phyloP scores from a whole-genome alignment of 2,329 filamentous ascomycete genomes.

The Aspergillus sp. region DNA sequence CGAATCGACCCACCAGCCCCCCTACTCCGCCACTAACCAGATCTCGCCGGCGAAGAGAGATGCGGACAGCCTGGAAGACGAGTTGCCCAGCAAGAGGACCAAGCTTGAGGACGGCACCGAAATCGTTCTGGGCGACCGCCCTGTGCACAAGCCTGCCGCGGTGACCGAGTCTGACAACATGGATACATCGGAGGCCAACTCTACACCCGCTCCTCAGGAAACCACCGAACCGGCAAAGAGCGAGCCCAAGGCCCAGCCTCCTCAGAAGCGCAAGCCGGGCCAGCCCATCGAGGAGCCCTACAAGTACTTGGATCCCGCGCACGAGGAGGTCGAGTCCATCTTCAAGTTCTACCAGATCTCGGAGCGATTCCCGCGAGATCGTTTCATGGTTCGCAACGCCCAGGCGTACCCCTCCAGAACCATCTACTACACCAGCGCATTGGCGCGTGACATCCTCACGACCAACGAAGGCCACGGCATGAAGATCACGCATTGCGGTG shows the following conservation, averaged over 20 bases:
- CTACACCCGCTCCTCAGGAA: constrained; percentile 16
- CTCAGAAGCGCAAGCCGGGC: constrained; percentile 39
- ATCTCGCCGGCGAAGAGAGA: constrained; percentile 32
- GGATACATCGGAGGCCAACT: constrained; percentile 24
- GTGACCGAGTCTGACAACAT: constrained; percentile 22
- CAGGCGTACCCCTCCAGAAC: constrained; percentile 85
- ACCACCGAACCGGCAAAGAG: constrained; percentile 13
- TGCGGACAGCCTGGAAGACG: constrained; percentile 35
- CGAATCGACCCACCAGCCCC: constrained; percentile 32
- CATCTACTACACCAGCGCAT: constrained; percentile 89
- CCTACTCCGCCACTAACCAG: constrained; percentile 31
- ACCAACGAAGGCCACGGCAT: constrained; percentile 88
- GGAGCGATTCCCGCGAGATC: constrained; percentile 78
- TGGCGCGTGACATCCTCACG: constrained; percentile 80
- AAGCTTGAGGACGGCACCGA: constrained; percentile 42
- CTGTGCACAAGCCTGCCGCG: constrained; percentile 32
- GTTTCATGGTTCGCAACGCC: constrained; percentile 95
- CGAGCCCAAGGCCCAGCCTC: constrained; percentile 15
- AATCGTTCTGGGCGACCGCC: constrained; percentile 38
- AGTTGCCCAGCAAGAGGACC: constrained; percentile 44
- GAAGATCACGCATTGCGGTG: constrained; percentile 93
- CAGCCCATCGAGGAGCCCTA: constrained; percentile 82
- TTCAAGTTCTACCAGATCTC: constrained; percentile 84
- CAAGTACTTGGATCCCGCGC: constrained; percentile 76
- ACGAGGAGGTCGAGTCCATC: constrained; percentile 75